Evolutionary conservation across 73 alveolate genomes (phyloP).

Genomic region (Paramecium biaurelia): DNA sequence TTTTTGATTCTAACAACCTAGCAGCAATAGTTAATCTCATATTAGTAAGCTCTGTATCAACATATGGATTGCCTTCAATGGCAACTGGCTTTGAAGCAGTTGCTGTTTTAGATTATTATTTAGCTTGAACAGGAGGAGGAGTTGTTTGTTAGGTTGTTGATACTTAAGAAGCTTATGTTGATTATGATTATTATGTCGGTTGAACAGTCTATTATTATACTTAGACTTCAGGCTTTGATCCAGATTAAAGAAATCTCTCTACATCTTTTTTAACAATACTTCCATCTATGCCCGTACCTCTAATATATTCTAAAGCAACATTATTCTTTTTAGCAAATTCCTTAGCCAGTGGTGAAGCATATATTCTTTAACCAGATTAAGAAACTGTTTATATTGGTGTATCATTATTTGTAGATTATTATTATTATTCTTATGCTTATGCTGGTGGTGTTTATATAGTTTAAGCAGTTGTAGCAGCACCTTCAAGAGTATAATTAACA

Average conservation of each 20-base stretch:
- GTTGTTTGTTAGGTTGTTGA: slow-evolving; percentile 26
- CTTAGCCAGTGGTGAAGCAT: slow-evolving; percentile 77
- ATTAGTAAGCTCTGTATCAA: slow-evolving; percentile 63
- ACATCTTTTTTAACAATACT: slow-evolving; percentile 84
- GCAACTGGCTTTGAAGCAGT: slow-evolving; percentile 29
- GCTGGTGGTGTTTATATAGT: slow-evolving; percentile 54
- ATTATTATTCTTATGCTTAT: neutral
- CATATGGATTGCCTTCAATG: slow-evolving; percentile 56
- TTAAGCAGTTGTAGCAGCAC: slow-evolving; percentile 49
- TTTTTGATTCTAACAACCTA: slow-evolving; percentile 72
- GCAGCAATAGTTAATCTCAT: slow-evolving; percentile 79
- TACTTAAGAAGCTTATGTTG: neutral
- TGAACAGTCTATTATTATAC: neutral
- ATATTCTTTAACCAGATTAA: slow-evolving; percentile 45
- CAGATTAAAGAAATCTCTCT: slow-evolving; percentile 40
- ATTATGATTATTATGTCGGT: neutral
- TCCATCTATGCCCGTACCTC: slow-evolving; percentile 90
- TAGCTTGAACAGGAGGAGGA: slow-evolving; percentile 7
- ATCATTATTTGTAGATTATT: neutral
- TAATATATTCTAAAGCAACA: slow-evolving; percentile 53
- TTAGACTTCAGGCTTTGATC: neutral
- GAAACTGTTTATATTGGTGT: slow-evolving; percentile 50
- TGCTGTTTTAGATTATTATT: neutral
- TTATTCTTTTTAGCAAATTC: slow-evolving; percentile 65
- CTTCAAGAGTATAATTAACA: slow-evolving; percentile 67